Evolutionary conservation across 108 stramenopile genomes (phyloP), one percentile per base, ranked within the genome.

Genomic region (Conticribra guillardii): DNA sequence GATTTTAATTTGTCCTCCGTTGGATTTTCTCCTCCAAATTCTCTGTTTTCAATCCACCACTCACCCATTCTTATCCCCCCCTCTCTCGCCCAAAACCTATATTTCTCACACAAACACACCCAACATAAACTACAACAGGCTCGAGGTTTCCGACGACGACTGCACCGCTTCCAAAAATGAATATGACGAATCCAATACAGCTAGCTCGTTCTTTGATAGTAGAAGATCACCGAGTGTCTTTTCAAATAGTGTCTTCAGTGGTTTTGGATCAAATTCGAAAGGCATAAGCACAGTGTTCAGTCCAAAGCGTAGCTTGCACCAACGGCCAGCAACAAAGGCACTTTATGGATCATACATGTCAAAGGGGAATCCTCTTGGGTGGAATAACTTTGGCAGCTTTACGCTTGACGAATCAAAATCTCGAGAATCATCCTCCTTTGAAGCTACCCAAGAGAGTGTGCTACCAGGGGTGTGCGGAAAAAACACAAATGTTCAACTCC

Each of bases 311-410:
- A 65, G n/a, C 28, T 28, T 64, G 4, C 30, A 56, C 24, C 54
- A 61, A 34, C 51, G 60, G 27, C 54, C 75, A 37, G 53, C 53
- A 11, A 56, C 60, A 55, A 60, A 60, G 16, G 26, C 59, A 3
- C 34, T 61, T n/a, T n/a, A n/a, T n/a, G n/a, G n/a, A 34, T 49
- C 67, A 32, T 77, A 69, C 31, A 47, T 33, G 4, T 18, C 27
- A 2, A 53, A 55, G 19, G 37, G 30, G 9, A 84, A 84, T 52
- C 80, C 80, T 52, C 66, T 81, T 21, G 80, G 80, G 0, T 84
- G 80, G 83, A 81, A 84, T 46, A 81, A 64, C 50, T 78, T 84
- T 49, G 68, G 58, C 46, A 74, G 74, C 67, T 70, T 74, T 34
- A 46, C 63, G 31, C 31, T 69, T 3, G 73, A 70, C 30, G 67